These are phyloP conservation scores for Cladosporium oxysporum DNA, from an alignment of 2,329 filamentous ascomycete genomes.

Conservation along the genomic window DNA sequence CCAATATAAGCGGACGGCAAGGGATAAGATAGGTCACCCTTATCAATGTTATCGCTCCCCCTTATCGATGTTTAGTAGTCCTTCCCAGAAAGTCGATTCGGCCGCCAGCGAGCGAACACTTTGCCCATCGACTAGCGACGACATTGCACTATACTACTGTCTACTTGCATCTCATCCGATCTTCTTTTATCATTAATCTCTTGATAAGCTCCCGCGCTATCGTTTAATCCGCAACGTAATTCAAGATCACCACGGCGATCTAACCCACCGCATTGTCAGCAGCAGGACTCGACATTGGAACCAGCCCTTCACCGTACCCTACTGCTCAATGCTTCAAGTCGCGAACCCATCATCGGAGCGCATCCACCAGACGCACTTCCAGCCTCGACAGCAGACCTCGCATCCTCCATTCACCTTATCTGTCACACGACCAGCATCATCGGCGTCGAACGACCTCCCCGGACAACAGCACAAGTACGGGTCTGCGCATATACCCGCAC, in stretches of 20 bases:
- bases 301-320: background rate
- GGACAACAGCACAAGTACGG: constrained; percentile 48
- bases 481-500: constrained; percentile 44
- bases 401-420: constrained; percentile 17
- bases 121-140: background rate
- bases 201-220: background rate
- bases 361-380: constrained; percentile 11
- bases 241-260: constrained; percentile 71
- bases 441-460: constrained; percentile 56
- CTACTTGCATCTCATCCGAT: background rate
- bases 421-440: constrained; percentile 43
- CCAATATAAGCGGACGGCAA: background rate
- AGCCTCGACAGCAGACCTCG: constrained; percentile 12
- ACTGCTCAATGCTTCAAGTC: constrained; percentile 17
- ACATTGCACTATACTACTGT: constrained; percentile 56
- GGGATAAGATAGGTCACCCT: constrained; percentile 15
- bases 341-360: constrained; percentile 16
- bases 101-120: background rate
- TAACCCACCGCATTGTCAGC: background rate
- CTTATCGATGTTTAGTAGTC: constrained; percentile 10
- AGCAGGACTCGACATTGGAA: background rate
- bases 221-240: constrained; percentile 60
- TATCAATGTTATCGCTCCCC: constrained; percentile 3
- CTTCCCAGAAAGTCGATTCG: constrained; percentile 13
- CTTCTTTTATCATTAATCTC: background rate